Conservation (phyloP, 495 filamentous ascomycete genomes). For the Aspergillus olivimuriae region DNA sequence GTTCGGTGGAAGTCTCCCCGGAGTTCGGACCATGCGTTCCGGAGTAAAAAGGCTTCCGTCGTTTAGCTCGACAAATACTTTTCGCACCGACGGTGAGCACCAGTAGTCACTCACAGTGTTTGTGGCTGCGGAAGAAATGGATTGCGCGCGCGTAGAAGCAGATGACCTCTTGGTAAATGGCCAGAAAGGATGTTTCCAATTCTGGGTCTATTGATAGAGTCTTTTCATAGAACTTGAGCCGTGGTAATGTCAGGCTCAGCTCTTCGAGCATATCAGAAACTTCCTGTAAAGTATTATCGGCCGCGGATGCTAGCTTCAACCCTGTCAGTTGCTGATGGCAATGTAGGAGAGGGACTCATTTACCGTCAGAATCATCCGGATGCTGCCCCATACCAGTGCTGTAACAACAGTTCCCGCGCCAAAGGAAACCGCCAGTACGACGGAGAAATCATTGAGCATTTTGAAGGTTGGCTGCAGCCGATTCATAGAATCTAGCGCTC, state of each 20-base stretch:
- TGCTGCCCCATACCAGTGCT: constrained; percentile 5
- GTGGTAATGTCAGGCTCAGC: constrained; percentile 5
- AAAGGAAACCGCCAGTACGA: constrained; percentile 3
- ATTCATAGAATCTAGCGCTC: constrained; percentile 4
- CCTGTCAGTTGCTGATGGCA: too few relatives aligned
- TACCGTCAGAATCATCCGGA: constrained; percentile 4
- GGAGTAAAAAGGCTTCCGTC: constrained; percentile 2
- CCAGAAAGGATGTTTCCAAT: constrained; percentile 1
- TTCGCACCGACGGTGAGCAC: not conserved
- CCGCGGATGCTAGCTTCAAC: constrained; percentile 2
- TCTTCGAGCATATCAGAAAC: constrained; percentile 5
- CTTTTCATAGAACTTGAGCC: constrained; percentile 4
- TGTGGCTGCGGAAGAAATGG: constrained; percentile 4
- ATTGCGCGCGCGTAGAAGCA: constrained; percentile 4
- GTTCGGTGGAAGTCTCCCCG: constrained; percentile 3
- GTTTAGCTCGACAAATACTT: too few relatives aligned
- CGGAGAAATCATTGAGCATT: constrained; percentile 4
- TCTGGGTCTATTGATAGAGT: constrained; percentile 2
- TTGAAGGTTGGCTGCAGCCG: constrained; percentile 3
- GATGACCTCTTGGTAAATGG: constrained; percentile 1
- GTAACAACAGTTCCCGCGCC: constrained; percentile 3
- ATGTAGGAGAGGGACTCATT: too few relatives aligned
- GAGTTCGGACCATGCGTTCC: constrained; percentile 5
- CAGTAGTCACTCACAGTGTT: not conserved
- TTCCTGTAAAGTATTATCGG: constrained; percentile 1